These are phyloP conservation scores for Stephanodiscus minutulus DNA, from an alignment of 108 stramenopile species.

Conservation along the genomic window DNA sequence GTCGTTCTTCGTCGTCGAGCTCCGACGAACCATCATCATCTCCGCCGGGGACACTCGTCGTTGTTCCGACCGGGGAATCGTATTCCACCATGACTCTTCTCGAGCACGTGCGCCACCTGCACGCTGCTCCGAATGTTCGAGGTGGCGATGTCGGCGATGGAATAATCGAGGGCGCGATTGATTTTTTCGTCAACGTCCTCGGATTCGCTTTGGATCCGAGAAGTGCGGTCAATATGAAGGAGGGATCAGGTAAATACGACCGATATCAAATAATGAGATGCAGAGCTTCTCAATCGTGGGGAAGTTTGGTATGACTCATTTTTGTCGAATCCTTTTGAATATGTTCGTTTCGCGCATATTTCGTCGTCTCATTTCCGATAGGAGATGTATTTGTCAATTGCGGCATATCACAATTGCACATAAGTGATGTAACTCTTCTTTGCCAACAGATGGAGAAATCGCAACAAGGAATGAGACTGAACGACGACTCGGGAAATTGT, in stretches of 20 bases:
- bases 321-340: background rate
- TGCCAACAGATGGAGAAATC: slow-evolving; percentile 5
- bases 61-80: slow-evolving; percentile 14
- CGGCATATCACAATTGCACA: slow-evolving; percentile 64
- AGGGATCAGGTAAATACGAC: slow-evolving; percentile 9
- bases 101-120: slow-evolving; percentile 21
- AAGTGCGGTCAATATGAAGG: slow-evolving; percentile 38
- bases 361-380: background rate
- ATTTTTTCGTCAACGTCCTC: slow-evolving; percentile 54
- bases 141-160: background rate
- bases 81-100: slow-evolving; percentile 21
- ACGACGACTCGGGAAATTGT: background rate
- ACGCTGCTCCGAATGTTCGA: slow-evolving; percentile 1
- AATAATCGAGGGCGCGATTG: slow-evolving; percentile 16
- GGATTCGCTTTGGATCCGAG: slow-evolving; percentile 59
- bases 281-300: background rate
- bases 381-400: slow-evolving; percentile 53
- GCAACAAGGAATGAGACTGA: slow-evolving; percentile 9
- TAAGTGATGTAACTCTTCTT: slow-evolving; percentile 44
- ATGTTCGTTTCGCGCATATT: background rate
- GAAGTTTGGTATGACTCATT: background rate
- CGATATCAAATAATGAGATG: background rate
- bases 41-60: background rate
- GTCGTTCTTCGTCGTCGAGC: background rate
- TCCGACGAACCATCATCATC: background rate